Conservation (phyloP, 1,139 yeast genomes). For the Suhomyces atakaporum region DNA sequence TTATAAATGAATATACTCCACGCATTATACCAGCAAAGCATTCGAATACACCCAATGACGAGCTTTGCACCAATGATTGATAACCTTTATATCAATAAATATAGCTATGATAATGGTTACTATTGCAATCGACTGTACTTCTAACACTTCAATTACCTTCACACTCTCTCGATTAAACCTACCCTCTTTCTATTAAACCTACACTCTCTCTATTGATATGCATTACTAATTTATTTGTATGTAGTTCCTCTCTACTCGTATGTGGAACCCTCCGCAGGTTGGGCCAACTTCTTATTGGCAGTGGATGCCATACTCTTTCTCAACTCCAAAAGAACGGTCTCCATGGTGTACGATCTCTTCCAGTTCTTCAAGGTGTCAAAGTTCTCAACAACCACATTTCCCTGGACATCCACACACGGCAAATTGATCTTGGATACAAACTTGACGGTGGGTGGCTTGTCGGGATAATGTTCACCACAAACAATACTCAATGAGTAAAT, state of each 20-base stretch:
- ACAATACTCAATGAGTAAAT: conserved; percentile 80
- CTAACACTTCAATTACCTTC: too few relatives aligned
- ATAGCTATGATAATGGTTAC: too few relatives aligned
- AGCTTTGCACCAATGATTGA: too few relatives aligned
- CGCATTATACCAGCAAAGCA: too few relatives aligned
- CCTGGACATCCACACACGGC: conserved; percentile 81
- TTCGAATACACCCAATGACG: too few relatives aligned
- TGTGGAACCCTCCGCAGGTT: conserved; percentile 84
- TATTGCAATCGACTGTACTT: too few relatives aligned
- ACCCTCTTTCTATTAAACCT: too few relatives aligned
- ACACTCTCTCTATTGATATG: too few relatives aligned
- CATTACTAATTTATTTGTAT: background rate
- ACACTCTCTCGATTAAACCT: too few relatives aligned
- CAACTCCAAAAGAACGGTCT: conserved; percentile 81
- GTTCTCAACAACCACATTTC: conserved; percentile 60
- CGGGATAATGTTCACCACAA: conserved; percentile 88
- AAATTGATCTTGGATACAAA: conserved; percentile 84
- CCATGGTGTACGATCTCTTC: conserved; percentile 91
- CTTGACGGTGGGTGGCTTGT: conserved; percentile 76
- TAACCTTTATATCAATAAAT: too few relatives aligned
- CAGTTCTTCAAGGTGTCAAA: conserved; percentile 78
- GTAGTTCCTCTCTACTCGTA: conserved; percentile 8
- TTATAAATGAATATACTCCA: too few relatives aligned
- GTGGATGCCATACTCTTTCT: conserved; percentile 84
- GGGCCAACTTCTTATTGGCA: conserved; percentile 79